Base-by-base conservation (phyloP, 768 basidiomycete genomes). In the Suillus plorans region DNA sequence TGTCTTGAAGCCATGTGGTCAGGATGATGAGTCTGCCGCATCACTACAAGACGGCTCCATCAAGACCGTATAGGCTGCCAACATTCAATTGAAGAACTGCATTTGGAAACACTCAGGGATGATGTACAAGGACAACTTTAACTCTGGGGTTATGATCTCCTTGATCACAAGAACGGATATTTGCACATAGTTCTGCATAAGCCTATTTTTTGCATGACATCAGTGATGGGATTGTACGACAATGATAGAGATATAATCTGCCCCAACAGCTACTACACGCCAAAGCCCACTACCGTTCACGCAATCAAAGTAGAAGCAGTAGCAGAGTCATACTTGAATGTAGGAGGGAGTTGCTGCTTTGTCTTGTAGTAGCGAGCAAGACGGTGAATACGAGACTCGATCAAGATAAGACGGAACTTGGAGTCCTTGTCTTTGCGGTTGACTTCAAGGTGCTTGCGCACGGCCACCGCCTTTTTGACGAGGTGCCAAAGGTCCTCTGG, bases 391-490 rank as follows among this genome's bases (percentile, higher is more conserved):
- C 97, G 88, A 71, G 95, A 97, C 86, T 99, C 97, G 85, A 99
- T 97, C 73, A 98, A 84, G 85, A 98, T 98, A 74, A 98, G 89
- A 78, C 96, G 94, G 85, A 89, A 89, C 76, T 89, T 97, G 80
- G 93, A 94, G 86, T 98, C 96, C 86, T 95, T 97, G 87, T 99
- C 97, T 80, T 96, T 97, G 78, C 97, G 90, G 91, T 97, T 98
- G 74, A 86, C 85, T 81, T 97, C 94, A 72, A 99, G 88, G 82
- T 99, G 97, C 86, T 98, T 99, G 82, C 96, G 95, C 76, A 99
- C 95, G 73, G 94, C 86, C 76, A 99, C 95, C 79, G 97, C 97
- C 89, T 98, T 99, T 90, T 98, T 98, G 88, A 99, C 91, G 80
- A 97, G 90, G 87, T 95, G 91, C 91, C 94, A 97, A 68, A 98